Evolutionary conservation across 257 asterid species (phyloP).

Genomic region (Solanum phureja): DNA sequence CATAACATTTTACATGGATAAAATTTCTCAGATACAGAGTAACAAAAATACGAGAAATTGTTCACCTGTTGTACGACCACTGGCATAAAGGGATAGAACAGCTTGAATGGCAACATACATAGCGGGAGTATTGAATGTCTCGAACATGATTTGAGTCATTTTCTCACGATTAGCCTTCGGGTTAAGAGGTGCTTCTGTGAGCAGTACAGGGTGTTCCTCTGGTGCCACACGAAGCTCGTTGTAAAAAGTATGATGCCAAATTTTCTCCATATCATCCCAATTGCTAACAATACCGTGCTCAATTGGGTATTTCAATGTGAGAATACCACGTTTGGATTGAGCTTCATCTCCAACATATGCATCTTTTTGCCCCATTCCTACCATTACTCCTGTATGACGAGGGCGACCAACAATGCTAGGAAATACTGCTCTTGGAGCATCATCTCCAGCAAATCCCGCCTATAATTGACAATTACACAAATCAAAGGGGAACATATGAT

Average conservation of each 20-base stretch:
- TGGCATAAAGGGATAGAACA: constrained; percentile 27
- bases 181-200: constrained; percentile 30
- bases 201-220: constrained; percentile 27
- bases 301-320: constrained; percentile 25
- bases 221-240: constrained; percentile 27
- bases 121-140: constrained; percentile 25
- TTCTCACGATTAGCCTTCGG: constrained; percentile 35
- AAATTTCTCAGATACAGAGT: background rate
- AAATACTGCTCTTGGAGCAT: constrained; percentile 34
- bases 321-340: constrained; percentile 31
- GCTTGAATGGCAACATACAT: constrained; percentile 33
- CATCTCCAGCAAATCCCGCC: constrained; percentile 42
- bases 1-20: too few relatives aligned
- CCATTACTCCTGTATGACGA: constrained; percentile 30
- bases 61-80: constrained; percentile 35
- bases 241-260: constrained; percentile 9
- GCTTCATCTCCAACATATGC: constrained; percentile 36
- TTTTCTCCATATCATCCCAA: constrained; percentile 39
- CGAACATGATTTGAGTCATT: constrained; percentile 30
- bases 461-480: background rate
- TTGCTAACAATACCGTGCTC: constrained; percentile 36
- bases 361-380: constrained; percentile 28
- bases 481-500: background rate
- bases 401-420: constrained; percentile 34
- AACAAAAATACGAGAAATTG: background rate